Evolutionary conservation across 495 filamentous ascomycete species (phyloP).

Genomic region (Niebla homalea): DNA sequence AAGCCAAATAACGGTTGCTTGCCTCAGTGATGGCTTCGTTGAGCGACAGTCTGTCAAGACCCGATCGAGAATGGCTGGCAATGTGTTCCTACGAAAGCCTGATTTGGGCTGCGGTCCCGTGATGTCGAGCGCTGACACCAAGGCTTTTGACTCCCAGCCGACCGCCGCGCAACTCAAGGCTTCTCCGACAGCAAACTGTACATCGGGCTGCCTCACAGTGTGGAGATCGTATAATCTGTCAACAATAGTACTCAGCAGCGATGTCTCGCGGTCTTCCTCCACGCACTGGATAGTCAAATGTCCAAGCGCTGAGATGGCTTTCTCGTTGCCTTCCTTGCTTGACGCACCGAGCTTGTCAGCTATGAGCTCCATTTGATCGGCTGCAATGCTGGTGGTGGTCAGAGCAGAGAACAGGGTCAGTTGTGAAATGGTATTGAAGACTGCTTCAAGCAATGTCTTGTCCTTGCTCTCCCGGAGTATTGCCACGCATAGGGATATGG

Average conservation of each 20-base stretch:
- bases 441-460: constrained; percentile 41
- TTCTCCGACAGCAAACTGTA: constrained; percentile 81
- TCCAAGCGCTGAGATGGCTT: constrained; percentile 64
- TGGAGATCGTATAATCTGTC: constrained; percentile 58
- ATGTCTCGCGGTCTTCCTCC: constrained; percentile 21
- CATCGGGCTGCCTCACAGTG: constrained; percentile 68
- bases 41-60: constrained; percentile 59
- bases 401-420: constrained; percentile 56
- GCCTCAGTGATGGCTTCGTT: constrained; percentile 74
- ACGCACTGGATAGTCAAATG: constrained; percentile 45
- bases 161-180: constrained; percentile 62
- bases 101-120: constrained; percentile 32
- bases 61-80: constrained; percentile 48
- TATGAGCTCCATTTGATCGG: constrained; percentile 29
- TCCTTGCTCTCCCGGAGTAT: constrained; percentile 41
- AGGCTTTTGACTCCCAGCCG: constrained; percentile 62
- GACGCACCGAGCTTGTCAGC: constrained; percentile 46
- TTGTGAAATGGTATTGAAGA: constrained; percentile 57
- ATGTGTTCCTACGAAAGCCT: constrained; percentile 30
- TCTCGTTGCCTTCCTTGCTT: constrained; percentile 71
- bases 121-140: constrained; percentile 49
- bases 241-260: constrained; percentile 32
- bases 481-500: constrained; percentile 29
- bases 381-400: constrained; percentile 24
- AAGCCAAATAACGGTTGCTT: constrained; percentile 85